phyloP scores from a whole-genome alignment of 108 stramenopile genomes.

The Cafeteria roenbergensis region DNA sequence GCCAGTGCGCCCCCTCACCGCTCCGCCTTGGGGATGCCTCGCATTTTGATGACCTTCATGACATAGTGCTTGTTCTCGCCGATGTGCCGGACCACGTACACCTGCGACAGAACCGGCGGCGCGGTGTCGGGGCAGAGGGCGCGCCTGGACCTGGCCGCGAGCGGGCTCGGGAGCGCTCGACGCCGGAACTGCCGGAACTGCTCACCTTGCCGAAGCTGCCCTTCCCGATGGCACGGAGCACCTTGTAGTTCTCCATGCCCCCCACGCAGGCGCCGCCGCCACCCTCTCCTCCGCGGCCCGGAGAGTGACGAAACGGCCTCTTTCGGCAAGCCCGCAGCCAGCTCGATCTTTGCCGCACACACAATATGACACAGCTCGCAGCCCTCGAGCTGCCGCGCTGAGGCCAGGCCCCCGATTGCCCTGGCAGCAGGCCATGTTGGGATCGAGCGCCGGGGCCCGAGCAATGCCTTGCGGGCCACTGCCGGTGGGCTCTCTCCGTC shows the following conservation, averaged over 20 bases:
- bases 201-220: constrained; percentile 55
- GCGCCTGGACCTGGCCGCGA: constrained; percentile 31
- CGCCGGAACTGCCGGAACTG: constrained; percentile 34
- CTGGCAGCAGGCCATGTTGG: no score
- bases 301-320: no score
- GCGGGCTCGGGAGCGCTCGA: constrained; percentile 35
- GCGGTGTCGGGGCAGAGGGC: not conserved
- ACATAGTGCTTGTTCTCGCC: constrained; percentile 14
- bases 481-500: no score
- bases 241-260: constrained; percentile 37
- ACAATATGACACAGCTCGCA: no score
- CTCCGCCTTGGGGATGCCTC: constrained; percentile 43
- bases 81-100: constrained; percentile 16
- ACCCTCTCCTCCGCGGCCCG: no score
- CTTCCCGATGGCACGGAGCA: constrained; percentile 44
- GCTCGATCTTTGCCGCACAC: no score
- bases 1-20: not conserved
- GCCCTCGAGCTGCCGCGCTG: no score
- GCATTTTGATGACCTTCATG: constrained; percentile 18
- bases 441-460: no score
- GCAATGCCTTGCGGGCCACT: no score
- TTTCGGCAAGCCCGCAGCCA: no score
- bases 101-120: not conserved
- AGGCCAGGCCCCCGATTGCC: no score
- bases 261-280: no score